Evolutionary conservation across 75 land plant species (phyloP), one percentile per base, ranked within the genome.

Genomic region (Picea sitchensis): DNA sequence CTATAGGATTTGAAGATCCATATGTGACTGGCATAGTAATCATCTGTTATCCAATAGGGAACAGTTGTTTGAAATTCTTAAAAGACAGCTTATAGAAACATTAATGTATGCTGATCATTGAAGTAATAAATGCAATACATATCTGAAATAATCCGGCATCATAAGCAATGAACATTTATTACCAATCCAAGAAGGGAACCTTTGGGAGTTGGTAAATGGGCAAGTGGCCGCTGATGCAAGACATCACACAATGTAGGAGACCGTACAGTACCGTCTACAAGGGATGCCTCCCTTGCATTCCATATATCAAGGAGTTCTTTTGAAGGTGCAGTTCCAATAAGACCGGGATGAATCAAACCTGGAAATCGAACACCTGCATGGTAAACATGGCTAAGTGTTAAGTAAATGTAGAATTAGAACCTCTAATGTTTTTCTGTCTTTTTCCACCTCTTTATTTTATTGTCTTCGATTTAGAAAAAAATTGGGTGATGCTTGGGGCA

Each of bases 281-380:
- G 14, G 30, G 41, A 36, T n/a, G 82, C 20, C 81, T 81, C 82
- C 57, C 82, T 77, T 47, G 31, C 63, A 41, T 81, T 81, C 82
- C 82, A 81, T 32, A 81, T 81, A 60, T 81, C 63, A 56, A 81
- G 73, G 32, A 81, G 81, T 58, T 81, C 82, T 36, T 78, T 81
- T 31, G 81, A 81, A 8, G 82, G 81, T 59, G 82, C 81, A 14
- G 82, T 81, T 47, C 82, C 82, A 81, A 81, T 81, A 60, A 81
- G 54, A n/a, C 82, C 82, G 21, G 82, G 82, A 77, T 81, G 82
- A 34, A 79, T 78, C 31, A 81, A 20, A 20, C 82, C 82, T 32
- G 82, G 82, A 81, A 81, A 77, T 57, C 82, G 82, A 30, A 81
- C 82, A 54, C 82, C 82, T 81, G 3, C 23, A 51, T 21, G 14